Evolutionary conservation across 202 grass and related monocot genomes (phyloP).

Genomic region (Carex arenaria): DNA sequence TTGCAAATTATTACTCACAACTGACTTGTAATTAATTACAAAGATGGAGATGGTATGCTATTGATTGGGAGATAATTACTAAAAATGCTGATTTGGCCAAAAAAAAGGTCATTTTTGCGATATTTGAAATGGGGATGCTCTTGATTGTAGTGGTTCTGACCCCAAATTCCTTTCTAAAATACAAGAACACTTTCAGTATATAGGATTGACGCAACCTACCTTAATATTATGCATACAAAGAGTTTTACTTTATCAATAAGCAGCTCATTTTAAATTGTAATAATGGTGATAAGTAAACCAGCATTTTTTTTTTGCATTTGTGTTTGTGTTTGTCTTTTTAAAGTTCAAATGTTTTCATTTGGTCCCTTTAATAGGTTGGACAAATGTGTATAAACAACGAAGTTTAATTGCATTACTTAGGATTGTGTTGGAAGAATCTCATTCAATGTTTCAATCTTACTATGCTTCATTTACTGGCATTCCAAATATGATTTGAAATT

Average conservation of each 20-base stretch:
- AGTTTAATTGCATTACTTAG: background rate
- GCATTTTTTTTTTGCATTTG: background rate
- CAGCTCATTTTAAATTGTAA: background rate
- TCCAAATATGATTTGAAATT: background rate
- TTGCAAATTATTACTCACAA: background rate
- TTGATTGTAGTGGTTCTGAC: background rate
- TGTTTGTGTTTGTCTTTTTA: background rate
- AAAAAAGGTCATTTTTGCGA: background rate
- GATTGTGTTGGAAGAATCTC: background rate
- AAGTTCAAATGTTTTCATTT: background rate
- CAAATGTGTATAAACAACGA: background rate
- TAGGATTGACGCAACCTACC: background rate
- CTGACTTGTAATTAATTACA: background rate
- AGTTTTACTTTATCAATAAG: background rate
- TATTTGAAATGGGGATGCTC: background rate
- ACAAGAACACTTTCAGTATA: background rate
- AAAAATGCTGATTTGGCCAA: background rate
- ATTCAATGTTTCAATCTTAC: background rate
- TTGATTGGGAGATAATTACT: background rate
- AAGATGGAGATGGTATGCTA: background rate
- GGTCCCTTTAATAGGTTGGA: background rate
- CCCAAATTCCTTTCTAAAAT: background rate
- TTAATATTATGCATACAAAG: background rate
- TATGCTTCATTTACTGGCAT: background rate
- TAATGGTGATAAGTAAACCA: background rate